phyloP scores from a whole-genome alignment of 179 eudicot genomes.

The Beta macrorhiza region DNA sequence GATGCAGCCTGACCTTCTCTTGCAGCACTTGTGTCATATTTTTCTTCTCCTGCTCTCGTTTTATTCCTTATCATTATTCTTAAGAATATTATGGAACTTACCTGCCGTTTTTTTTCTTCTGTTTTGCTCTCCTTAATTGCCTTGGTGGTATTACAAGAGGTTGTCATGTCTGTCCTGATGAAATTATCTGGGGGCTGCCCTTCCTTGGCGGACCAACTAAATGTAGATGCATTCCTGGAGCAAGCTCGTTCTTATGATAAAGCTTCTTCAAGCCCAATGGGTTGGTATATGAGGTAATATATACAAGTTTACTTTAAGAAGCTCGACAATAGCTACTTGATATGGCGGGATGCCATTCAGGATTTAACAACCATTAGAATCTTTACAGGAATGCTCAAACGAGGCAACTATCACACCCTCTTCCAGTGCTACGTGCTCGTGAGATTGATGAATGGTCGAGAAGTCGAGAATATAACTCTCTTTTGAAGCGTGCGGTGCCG shows the following conservation, averaged over 20 bases:
- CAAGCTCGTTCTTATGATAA: constrained; percentile 98
- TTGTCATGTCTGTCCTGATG: constrained; percentile 94
- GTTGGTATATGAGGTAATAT: constrained; percentile 87
- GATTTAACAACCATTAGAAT: neutral
- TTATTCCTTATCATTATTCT: neutral
- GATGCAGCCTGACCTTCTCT: neutral
- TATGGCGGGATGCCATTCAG: neutral
- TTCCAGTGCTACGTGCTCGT: constrained; percentile 95
- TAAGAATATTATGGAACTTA: constrained; percentile 4
- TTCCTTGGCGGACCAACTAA: constrained; percentile 87
- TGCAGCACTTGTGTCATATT: neutral
- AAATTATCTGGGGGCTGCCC: constrained; percentile 99
- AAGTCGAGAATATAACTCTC: constrained; percentile 65
- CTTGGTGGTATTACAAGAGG: constrained; percentile 57
- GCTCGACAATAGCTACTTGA: neutral
- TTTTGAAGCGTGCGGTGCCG: constrained; percentile 49
- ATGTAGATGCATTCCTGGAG: constrained; percentile 94
- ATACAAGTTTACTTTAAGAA: neutral
- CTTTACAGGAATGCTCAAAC: constrained; percentile 89
- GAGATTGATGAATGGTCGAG: constrained; percentile 98
- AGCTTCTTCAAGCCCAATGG: constrained; percentile 86
- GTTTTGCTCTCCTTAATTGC: constrained; percentile 5
- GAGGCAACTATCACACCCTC: constrained; percentile 95
- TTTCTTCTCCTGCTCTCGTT: neutral
- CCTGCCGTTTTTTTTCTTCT: neutral